Evolutionary conservation across 352 stramenopile species (phyloP).

Genomic region (Phytophthora macrochlamydospora): DNA sequence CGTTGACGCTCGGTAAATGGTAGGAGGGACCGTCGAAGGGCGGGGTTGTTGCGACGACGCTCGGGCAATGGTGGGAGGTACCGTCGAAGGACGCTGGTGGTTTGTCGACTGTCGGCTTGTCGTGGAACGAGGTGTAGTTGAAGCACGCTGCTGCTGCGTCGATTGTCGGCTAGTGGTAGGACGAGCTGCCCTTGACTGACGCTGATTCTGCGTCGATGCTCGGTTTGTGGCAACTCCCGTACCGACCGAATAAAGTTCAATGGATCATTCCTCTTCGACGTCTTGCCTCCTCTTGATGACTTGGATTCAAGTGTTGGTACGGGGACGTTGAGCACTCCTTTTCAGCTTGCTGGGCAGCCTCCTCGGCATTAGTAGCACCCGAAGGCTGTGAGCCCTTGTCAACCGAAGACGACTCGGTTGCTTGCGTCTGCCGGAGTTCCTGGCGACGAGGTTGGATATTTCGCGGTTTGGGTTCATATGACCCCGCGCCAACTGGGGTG

Average conservation of each 20-base stretch:
- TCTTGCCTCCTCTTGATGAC: background rate
- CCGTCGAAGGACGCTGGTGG: background rate
- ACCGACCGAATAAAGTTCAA: background rate
- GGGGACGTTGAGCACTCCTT: background rate
- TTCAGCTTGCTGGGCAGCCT: background rate
- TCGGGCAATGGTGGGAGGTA: background rate
- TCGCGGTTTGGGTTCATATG: slow-evolving; percentile 25
- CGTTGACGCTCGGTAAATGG: background rate
- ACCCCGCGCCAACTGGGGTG: slow-evolving; percentile 19
- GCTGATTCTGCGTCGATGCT: background rate
- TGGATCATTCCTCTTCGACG: no score
- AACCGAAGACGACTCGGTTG: no score
- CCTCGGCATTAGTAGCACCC: no score
- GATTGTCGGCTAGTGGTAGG: background rate
- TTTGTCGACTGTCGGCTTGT: background rate
- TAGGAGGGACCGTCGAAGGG: background rate
- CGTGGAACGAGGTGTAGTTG: background rate
- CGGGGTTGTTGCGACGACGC: no score
- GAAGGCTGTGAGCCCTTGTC: no score
- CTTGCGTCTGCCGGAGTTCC: no score
- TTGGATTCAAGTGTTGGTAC: background rate
- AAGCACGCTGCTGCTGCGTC: background rate
- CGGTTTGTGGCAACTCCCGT: background rate
- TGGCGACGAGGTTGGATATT: no score
- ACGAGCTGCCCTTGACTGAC: background rate